A percentile compares a stretch with the other conserved stretches of the same genome.
phyloP scores from a whole-genome alignment of 495 filamentous ascomycete genomes.

The Rhypophila decipiens region DNA sequence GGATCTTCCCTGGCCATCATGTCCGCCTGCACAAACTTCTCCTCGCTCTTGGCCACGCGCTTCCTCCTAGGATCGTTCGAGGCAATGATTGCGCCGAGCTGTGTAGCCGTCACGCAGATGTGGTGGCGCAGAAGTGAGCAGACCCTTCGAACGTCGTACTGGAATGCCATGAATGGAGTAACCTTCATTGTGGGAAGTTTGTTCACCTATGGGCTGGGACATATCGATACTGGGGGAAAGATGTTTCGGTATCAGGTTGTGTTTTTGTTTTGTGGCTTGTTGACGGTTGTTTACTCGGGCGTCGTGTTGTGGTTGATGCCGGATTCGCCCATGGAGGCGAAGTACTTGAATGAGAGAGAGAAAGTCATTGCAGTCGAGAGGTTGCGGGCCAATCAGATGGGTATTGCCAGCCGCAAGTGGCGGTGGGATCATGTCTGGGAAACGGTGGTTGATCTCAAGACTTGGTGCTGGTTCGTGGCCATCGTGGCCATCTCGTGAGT shows the following conservation, averaged over 20 bases:
- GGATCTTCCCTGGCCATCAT: conserved; percentile 32
- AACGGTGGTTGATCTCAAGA: conserved; percentile 56
- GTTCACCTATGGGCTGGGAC: conserved; percentile 54
- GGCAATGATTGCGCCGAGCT: conserved; percentile 41
- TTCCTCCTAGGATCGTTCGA: conserved; percentile 38
- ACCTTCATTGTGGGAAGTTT: conserved; percentile 43
- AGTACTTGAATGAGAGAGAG: conserved; percentile 53
- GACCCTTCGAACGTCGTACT: conserved; percentile 43
- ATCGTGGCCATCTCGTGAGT: conserved; percentile 42
- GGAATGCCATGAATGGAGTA: conserved; percentile 48
- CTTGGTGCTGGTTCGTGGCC: conserved; percentile 60
- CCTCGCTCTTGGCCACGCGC: conserved; percentile 36
- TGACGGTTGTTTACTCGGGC: conserved; percentile 38
- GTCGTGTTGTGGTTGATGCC: conserved; percentile 44
- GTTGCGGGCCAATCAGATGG: conserved; percentile 40
- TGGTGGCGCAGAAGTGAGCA: conserved; percentile 49
- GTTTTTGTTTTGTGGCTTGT: conserved; percentile 47
- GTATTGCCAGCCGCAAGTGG: conserved; percentile 36
- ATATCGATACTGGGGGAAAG: conserved; percentile 45
- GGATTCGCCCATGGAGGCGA: conserved; percentile 53
- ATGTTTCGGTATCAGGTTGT: conserved; percentile 56
- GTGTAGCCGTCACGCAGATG: conserved; percentile 49
- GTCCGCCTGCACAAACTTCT: conserved; percentile 37
- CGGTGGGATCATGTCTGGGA: conserved; percentile 49
- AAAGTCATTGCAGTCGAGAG: conserved; percentile 56